Base-by-base conservation (phyloP, 108 stramenopile genomes). In the Nitzschia inconspicua region DNA sequence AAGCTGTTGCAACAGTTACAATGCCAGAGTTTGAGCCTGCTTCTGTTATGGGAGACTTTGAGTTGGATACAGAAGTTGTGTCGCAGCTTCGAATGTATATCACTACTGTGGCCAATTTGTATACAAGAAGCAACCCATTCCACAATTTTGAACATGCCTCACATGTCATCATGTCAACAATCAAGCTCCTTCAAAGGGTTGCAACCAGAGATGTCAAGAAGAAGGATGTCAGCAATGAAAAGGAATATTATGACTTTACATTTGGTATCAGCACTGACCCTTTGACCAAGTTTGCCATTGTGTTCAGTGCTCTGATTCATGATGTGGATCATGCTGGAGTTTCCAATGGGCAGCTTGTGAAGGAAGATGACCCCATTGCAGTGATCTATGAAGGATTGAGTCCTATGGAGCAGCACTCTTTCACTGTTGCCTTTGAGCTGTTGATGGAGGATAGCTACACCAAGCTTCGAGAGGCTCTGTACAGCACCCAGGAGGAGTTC, bases 91-190 rank as follows among this genome's bases (percentile, higher is more conserved):
- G 60, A 20, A 64, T 69, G 22, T 88, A 78, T 42, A 72, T 88
- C 40, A 72, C 72, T 35, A 67, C 44, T 24, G 80, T 88, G 26
- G 83, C 82, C 6, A 57, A 60, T 39, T 65, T 81, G 65, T 88
- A 88, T 44, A 60, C 44, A 6, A 46, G 51, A n/a, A 54, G 75
- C 51, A 79, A 81, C 60, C 49, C 56, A 22, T 88, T 84, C 40
- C 86, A 88, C 70, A 80, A 77, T 49, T 76, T 84, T 34, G 75
- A 79, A 39, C 83, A 84, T 35, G 83, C 83, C 23, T 61, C 60
- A 30, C 68, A 69, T 36, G 68, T 69, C 3, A 40, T 54, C 4
- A 69, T 69, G 68, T 72, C 76, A 24, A 63, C 79, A 6, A 71
- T 77, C 25, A 80, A 84, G 53, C 60, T 84, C 8, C 70, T 84